phyloP scores from a whole-genome alignment of 2,329 filamentous ascomycete genomes.

The Endoconidiophora laricicola region DNA sequence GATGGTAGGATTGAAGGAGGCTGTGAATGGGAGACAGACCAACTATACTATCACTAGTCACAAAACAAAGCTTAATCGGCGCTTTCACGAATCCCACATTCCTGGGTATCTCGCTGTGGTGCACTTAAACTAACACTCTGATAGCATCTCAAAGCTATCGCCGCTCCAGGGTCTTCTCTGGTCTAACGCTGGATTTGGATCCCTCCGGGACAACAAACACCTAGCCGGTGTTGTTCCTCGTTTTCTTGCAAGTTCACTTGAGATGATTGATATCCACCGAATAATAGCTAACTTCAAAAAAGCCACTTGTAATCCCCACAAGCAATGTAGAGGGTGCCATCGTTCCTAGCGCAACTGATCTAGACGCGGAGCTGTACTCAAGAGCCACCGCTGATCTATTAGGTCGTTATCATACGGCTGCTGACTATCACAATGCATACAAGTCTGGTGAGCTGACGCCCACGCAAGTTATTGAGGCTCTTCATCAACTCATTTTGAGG shows the following conservation, averaged over 20 bases:
- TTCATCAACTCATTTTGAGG: slow-evolving; percentile 54
- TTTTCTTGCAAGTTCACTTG: slow-evolving; percentile 11
- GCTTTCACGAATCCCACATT: not conserved
- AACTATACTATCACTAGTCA: not conserved
- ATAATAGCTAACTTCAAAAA: not conserved
- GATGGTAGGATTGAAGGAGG: not conserved
- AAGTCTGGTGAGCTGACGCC: slow-evolving; percentile 54
- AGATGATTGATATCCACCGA: slow-evolving; percentile 5
- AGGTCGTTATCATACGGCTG: slow-evolving; percentile 48
- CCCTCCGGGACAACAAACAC: slow-evolving; percentile 3
- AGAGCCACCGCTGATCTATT: slow-evolving; percentile 25
- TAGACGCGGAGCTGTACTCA: slow-evolving; percentile 26
- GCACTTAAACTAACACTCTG: no score
- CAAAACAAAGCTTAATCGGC: not conserved
- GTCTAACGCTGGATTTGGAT: slow-evolving; percentile 12
- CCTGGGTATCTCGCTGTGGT: no score
- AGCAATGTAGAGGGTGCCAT: slow-evolving; percentile 19
- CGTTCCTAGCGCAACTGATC: slow-evolving; percentile 21
- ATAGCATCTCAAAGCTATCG: not conserved
- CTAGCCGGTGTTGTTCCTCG: slow-evolving; percentile 8
- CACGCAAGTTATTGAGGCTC: slow-evolving; percentile 48
- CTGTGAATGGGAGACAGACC: not conserved
- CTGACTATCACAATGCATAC: slow-evolving; percentile 66
- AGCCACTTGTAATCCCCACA: slow-evolving; percentile 43
- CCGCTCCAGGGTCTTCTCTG: slow-evolving; percentile 11